Evolutionary conservation across 2,329 filamentous ascomycete genomes (phyloP), one percentile per base, ranked within the genome.

Genomic region (Catunica adiposa): DNA sequence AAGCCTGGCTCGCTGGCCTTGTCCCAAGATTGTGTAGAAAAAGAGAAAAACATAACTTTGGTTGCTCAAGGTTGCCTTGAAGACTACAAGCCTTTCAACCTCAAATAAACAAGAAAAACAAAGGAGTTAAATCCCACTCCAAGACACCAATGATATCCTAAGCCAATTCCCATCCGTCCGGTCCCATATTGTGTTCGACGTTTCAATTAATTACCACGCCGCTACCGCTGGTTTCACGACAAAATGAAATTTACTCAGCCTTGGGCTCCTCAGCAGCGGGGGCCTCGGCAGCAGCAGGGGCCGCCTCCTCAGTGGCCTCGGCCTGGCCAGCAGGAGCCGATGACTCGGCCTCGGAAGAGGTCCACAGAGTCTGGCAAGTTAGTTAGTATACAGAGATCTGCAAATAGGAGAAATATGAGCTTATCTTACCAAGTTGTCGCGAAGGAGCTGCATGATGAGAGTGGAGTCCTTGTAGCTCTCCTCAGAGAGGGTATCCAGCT

Each of bases 391-490:
- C 52, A 31, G 51, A 44, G 11, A 34, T n/a, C n/a, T n/a, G n/a
- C n/a, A n/a, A 3, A 15, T 34, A 62, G 71, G 63, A 72, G 70
- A 53, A 54, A 44, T 22, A 47, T 46, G 25, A 34, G 53, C 7
- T 38, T 7, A 31, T 70, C 79, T 63, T 78, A 94, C 88, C 70
- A 96, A 71, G 81, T 96, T 96, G 77, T 96, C 89, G 70, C 89
- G 86, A 69, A 96, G 84, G 61, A 96, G 85, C 78, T 96, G 89
- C 89, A 96, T 96, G 75, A 96, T 96, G 66, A 96, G 83, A 61
- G 89, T 96, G 50, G 88, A 94, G 77, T 96, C 89, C 82, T 94
- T 94, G 86, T 96, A 96, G 80, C 87, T 94, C 80, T 96, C 89
- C 82, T 96, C 89, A 70, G 86, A 94, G 64, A 96, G 78, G 64